A percentile compares a stretch with the other conserved stretches of the same genome.
These are phyloP conservation scores for Murraya paniculata DNA, from an alignment of 345 rosid species.

Conservation along the genomic window DNA sequence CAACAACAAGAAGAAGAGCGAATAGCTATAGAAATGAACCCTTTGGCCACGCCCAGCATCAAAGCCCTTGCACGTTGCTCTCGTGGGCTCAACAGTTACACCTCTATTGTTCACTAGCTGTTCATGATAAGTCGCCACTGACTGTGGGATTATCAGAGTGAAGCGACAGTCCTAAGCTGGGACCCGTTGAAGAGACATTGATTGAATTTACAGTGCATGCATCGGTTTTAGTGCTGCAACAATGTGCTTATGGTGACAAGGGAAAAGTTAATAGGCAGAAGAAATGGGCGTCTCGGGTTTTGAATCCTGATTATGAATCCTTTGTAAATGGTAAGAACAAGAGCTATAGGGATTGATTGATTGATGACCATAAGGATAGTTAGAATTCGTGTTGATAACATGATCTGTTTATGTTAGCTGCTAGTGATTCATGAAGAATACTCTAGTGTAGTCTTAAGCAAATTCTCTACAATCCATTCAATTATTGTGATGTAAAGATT, in stretches of 20 bases:
- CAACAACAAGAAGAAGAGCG: no score
- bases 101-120: no score
- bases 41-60: no score
- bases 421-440: no score
- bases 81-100: no score
- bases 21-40: no score
- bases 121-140: slow-evolving; percentile 25
- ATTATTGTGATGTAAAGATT: no score
- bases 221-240: slow-evolving; percentile 32
- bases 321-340: neutral
- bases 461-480: no score
- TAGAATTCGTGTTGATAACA: no score
- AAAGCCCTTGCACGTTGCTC: no score
- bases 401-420: no score
- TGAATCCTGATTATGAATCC: neutral
- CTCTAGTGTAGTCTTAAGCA: no score
- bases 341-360: neutral
- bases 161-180: slow-evolving; percentile 29
- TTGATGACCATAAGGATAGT: neutral
- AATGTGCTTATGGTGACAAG: slow-evolving; percentile 5
- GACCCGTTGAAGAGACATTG: slow-evolving; percentile 32
- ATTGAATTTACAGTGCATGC: slow-evolving; percentile 10
- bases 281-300: neutral
- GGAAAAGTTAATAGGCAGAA: neutral
- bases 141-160: slow-evolving; percentile 27